Base-by-base conservation (phyloP, 2,329 filamentous ascomycete genomes). In the Diaporthe sp. region DNA sequence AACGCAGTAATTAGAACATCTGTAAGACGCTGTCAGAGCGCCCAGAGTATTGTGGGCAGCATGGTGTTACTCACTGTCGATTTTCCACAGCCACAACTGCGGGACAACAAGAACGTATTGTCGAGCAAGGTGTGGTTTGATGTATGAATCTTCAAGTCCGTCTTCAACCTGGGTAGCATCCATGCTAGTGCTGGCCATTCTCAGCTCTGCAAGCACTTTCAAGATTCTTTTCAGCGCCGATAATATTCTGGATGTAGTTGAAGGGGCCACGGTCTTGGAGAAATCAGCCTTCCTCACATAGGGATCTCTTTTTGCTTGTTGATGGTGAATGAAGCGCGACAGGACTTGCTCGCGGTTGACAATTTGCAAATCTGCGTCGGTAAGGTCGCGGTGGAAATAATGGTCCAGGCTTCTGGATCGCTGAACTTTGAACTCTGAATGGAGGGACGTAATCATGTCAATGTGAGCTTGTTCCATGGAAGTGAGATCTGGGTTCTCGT, bases 291-390 rank as follows among this genome's bases (percentile, higher is more conserved):
- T 34, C 8, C n/a, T 25, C 37, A 22, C 15, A 10, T 12, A 9
- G 3, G 37, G n/a, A 5, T 42, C 13, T 13, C 37, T 13, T 20
- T 61, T 42, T 4, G 10, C 58, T n/a, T 61, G 58, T 25, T 42
- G 34, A 28, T 61, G 37, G 22, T 61, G n/a, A 28, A 61, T 61
- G 37, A 61, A 61, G 22, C 58, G 58, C 12, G 58, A 61, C 58
- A 61, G 2, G 13, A 61, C 58, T 6, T 61, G 58, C 22, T 61
- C 58, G 22, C n/a, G 37, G 8, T 61, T 61, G 37, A 61, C 37
- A 25, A 44, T 44, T 61, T 61, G 37, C n/a, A 61, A 42, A 25
- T 61, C 58, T 22, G 34, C 12, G n/a, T 61, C 58, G 25, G 58
- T 20, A 22, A 61, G 37, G 13, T 61, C 58, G 3, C 17, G 37